Percentiles rank a stretch among this genome's conserved stretches.
Conservation (phyloP, 2,329 filamentous ascomycete genomes). For the Neonectria hederae region DNA sequence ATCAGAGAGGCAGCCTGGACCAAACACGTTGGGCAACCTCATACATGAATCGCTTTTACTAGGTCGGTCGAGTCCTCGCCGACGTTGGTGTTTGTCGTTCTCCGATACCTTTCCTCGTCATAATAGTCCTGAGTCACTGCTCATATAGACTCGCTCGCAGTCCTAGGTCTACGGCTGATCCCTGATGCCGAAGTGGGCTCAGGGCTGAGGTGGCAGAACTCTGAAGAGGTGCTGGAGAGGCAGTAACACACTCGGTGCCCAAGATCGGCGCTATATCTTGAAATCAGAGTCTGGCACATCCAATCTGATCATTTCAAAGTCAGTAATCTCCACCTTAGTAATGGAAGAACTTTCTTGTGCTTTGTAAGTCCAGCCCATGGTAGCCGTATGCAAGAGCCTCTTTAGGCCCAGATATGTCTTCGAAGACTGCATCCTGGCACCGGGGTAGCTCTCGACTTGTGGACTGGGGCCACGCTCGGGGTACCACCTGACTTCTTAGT, state of each 20-base stretch:
- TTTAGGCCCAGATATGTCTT: slow-evolving; percentile 39
- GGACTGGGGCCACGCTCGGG: slow-evolving; percentile 45
- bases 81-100: slow-evolving; percentile 1
- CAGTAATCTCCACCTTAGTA: slow-evolving; percentile 34
- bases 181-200: slow-evolving; percentile 33
- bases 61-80: background rate
- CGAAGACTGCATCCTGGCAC: slow-evolving; percentile 38
- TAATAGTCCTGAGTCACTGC: slow-evolving; percentile 26
- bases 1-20: slow-evolving; percentile 6
- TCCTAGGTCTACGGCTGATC: slow-evolving; percentile 30
- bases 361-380: slow-evolving; percentile 35
- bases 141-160: slow-evolving; percentile 26
- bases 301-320: slow-evolving; percentile 27
- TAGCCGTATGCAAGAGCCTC: slow-evolving; percentile 40
- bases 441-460: slow-evolving; percentile 43
- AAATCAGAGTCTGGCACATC: slow-evolving; percentile 29
- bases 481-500: slow-evolving; percentile 46
- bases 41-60: background rate
- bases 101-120: slow-evolving; percentile 4
- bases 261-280: slow-evolving; percentile 38
- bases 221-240: slow-evolving; percentile 17
- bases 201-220: slow-evolving; percentile 34
- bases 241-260: slow-evolving; percentile 20
- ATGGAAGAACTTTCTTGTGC: slow-evolving; percentile 28
- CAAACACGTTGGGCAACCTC: slow-evolving; percentile 11